Evolutionary conservation across 1,139 yeast genomes (phyloP).

Genomic region (Kodamaea fungicola): DNA sequence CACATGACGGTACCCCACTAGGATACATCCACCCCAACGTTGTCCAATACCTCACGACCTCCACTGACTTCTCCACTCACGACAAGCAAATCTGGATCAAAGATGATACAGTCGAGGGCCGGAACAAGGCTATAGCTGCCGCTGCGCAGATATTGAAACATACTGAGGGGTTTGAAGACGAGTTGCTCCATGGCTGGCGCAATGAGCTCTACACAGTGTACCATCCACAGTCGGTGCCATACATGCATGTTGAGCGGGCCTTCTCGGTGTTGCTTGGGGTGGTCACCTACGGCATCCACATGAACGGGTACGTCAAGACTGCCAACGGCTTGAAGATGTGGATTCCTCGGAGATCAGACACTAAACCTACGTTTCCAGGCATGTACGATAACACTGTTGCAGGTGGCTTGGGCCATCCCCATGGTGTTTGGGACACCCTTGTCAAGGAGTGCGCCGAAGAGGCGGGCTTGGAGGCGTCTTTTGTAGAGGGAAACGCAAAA

Average conservation of each 20-base stretch:
- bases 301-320: constrained; percentile 63
- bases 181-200: constrained; percentile 73
- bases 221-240: constrained; percentile 51
- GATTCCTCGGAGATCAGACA: constrained; percentile 77
- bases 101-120: constrained; percentile 34
- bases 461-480: constrained; percentile 65
- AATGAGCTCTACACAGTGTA: constrained; percentile 76
- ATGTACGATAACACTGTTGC: constrained; percentile 93
- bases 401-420: constrained; percentile 87
- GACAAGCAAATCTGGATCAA: constrained; percentile 34
- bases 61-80: constrained; percentile 29
- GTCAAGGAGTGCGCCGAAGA: constrained; percentile 88
- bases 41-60: constrained; percentile 30
- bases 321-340: constrained; percentile 58
- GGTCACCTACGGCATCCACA: constrained; percentile 85
- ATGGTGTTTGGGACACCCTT: constrained; percentile 71
- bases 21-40: constrained; percentile 54
- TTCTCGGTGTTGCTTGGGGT: constrained; percentile 80
- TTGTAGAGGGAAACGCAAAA: constrained; percentile 42
- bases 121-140: constrained; percentile 43
- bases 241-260: constrained; percentile 73
- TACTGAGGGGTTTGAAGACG: constrained; percentile 33
- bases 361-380: constrained; percentile 85
- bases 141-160: constrained; percentile 46
- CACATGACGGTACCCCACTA: constrained; percentile 47